A percentile compares a stretch with the other conserved stretches of the same genome.
phyloP scores from a whole-genome alignment of 2,329 filamentous ascomycete genomes.

The Phoma sp. region DNA sequence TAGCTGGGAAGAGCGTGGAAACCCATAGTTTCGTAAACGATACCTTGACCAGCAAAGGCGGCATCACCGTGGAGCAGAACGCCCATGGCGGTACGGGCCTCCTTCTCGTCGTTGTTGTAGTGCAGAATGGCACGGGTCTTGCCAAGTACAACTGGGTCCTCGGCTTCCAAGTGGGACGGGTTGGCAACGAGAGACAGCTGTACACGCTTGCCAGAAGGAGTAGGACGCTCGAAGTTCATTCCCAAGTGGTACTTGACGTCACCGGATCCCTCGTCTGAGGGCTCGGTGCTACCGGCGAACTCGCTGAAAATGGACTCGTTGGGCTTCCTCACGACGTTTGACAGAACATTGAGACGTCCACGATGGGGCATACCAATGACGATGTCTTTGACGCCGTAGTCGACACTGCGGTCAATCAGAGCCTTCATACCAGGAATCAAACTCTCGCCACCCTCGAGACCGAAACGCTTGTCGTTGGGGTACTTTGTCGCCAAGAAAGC shows the following conservation, averaged over 20 bases:
- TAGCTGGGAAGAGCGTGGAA: slow-evolving; percentile 96
- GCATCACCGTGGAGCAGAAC: slow-evolving; percentile 97
- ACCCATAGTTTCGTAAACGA: slow-evolving; percentile 98
- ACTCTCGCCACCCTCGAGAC: slow-evolving; percentile 95
- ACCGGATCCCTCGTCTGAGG: slow-evolving; percentile 93
- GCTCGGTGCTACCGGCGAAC: slow-evolving; percentile 86
- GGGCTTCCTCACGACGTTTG: slow-evolving; percentile 97
- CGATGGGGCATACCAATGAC: slow-evolving; percentile 99
- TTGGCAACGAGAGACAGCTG: slow-evolving; percentile 98
- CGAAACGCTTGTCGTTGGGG: slow-evolving; percentile 99
- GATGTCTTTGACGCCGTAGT: slow-evolving; percentile 98
- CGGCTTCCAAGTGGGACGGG: slow-evolving; percentile 96
- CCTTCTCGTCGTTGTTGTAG: slow-evolving; percentile 96
- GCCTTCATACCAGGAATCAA: slow-evolving; percentile 99
- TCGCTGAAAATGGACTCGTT: slow-evolving; percentile 99
- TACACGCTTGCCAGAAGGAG: slow-evolving; percentile 98
- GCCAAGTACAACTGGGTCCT: slow-evolving; percentile 96
- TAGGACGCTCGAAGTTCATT: slow-evolving; percentile 99
- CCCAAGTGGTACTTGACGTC: slow-evolving; percentile 99
- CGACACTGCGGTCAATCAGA: slow-evolving; percentile 95
- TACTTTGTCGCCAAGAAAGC: slow-evolving; percentile 95
- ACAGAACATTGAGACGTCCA: slow-evolving; percentile 96
- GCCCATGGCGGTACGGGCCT: slow-evolving; percentile 90
- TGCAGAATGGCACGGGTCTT: slow-evolving; percentile 98
- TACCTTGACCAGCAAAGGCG: slow-evolving; percentile 93